Evolutionary conservation across 2,329 filamentous ascomycete genomes (phyloP), one percentile per base, ranked within the genome.

Genomic region (Cucurbitaria berberidis): DNA sequence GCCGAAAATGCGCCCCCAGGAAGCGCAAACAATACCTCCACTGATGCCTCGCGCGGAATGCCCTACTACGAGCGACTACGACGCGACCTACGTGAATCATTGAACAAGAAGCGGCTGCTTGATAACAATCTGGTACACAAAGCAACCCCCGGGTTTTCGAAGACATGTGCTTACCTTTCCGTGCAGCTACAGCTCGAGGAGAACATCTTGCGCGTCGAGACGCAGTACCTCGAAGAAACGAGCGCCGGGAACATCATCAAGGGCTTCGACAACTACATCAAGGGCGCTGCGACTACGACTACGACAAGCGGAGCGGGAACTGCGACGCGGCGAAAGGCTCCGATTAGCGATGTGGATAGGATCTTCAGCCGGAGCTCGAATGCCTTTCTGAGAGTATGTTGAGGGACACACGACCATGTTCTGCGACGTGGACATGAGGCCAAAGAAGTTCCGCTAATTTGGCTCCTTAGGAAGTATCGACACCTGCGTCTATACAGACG

Each of bases 231-330:
- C 45, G 93, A 98, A 74, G 91, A 91, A 68, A 88, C 87, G 13
- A 86, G 82, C 65, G 84, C 85, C 18, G 95, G 95, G 39, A 99
- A 99, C 78, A 98, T 99, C 72, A 93, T 99, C 74, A 92, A 90
- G 43, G 95, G 95, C 19, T 99, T 99, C 75, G 95, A 99, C 75
- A 96, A 92, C 73, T 99, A 98, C 78, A 96, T 96, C 81, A 99
- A 99, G 76, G 93, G 91, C 48, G 69, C 85, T 8, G 84, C 86
- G n/a, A 80, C 82, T 1, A 82, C 86, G 10, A 81, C 85, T 62
- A 81, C 78, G 3, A 70, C 74, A 5, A 66, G 71, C 48, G 76
- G 75, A 24, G 64, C 66, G 40, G 76, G 70, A 50, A 75, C 68
- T 30, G 68, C 62, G 54, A 74, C 89, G 69, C 84, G 87, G 67